phyloP scores from a whole-genome alignment of 2,329 filamentous ascomycete genomes.

The Alternaria sp. region DNA sequence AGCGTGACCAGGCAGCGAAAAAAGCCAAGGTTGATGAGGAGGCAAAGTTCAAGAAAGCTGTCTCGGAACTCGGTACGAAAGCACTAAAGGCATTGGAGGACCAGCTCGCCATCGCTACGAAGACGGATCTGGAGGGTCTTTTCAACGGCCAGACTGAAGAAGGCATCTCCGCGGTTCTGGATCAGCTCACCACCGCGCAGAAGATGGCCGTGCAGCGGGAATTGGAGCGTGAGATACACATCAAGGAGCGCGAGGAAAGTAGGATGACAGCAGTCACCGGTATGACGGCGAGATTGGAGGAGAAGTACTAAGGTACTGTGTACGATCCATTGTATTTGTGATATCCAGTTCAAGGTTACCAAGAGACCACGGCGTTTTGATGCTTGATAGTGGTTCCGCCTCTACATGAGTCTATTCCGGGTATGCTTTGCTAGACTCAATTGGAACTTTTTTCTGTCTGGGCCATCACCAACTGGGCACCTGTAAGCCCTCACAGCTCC shows the following conservation, averaged over 20 bases:
- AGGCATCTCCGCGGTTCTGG: constrained; percentile 39
- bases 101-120: constrained; percentile 48
- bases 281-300: constrained; percentile 43
- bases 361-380: constrained; percentile 4
- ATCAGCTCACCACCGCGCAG: constrained; percentile 45
- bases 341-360: constrained; percentile 1
- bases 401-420: neutral
- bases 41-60: constrained; percentile 26
- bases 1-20: constrained; percentile 41
- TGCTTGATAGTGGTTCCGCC: neutral
- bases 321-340: constrained; percentile 5
- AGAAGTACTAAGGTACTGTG: constrained; percentile 31
- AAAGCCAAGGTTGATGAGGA: constrained; percentile 41
- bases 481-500: neutral
- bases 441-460: neutral
- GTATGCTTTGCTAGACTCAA: neutral
- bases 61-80: constrained; percentile 41
- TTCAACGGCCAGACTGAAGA: constrained; percentile 30
- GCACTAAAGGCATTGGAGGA: constrained; percentile 50
- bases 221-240: constrained; percentile 29
- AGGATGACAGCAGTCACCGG: constrained; percentile 32
- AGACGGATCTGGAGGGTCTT: constrained; percentile 40
- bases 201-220: constrained; percentile 28
- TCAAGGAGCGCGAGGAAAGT: constrained; percentile 19
- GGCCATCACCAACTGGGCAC: no score